Evolutionary conservation across 768 basidiomycete species (phyloP), one percentile per base, ranked within the genome.

Genomic region (Pulveroboletus sp.): DNA sequence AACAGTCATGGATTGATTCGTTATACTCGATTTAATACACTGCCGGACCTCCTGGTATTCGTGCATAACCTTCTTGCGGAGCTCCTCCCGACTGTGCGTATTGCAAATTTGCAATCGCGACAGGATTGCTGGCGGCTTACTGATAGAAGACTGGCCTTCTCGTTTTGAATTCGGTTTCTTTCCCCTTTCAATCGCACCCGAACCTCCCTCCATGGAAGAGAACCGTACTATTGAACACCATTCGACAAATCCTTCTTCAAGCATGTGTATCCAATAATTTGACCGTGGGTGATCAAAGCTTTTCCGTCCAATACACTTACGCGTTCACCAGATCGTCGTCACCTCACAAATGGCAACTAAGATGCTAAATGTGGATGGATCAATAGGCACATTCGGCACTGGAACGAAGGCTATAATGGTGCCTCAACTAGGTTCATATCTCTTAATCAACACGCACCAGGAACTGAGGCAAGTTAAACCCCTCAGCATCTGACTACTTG

Each of bases 291-390:
- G 36, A 43, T 43, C 38, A 30, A 45, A 8, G 29, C 47, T 45
- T 43, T 13, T 16, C 26, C 39, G 22, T 48, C 45, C 16, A 46
- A 40, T 38, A 24, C 30, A 27, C 46, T 52, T 56, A 39, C 46
- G 55, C 45, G 24, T 27, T 23, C 27, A 40, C 46, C 44, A 81
- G 79, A 68, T 79, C 39, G 72, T 86, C 39, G 70, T 76, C 29
- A 86, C 85, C 3, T 82, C 81, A 20, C 86, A 89, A 61, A 71
- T 89, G 55, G 75, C 83, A 13, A 88, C 83, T 0, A 89, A 83
- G 60, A 68, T 86, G 56, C 63, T 86, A 29, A 77, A 79, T 50
- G 68, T 75, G 2, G 83, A 88, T 56, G 87, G 87, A 44, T 71
- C 79, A 16, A 55, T 74, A n/a, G 84, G 81, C 36, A 84, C 68